These are phyloP conservation scores for Trametes polyzona DNA, from an alignment of 1,284 basidiomycete species.

Conservation along the genomic window DNA sequence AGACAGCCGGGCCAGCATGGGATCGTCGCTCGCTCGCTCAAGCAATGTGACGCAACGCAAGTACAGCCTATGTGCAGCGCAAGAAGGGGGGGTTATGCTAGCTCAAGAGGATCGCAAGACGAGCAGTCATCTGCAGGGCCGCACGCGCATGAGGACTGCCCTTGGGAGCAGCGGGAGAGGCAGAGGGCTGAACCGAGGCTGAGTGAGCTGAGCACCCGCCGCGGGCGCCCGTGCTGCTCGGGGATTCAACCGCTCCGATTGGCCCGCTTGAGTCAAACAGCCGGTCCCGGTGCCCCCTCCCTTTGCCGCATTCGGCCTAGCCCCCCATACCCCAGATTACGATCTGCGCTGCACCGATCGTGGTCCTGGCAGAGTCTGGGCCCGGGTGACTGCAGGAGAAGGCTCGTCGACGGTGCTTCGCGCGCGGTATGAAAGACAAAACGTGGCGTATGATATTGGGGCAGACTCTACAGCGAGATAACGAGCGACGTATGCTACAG, in stretches of 20 bases:
- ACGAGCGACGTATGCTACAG: conserved; percentile 20
- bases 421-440: not conserved
- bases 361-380: not conserved
- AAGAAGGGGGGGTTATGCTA: conserved; percentile 5
- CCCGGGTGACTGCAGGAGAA: not conserved
- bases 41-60: not conserved
- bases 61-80: not conserved
- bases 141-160: conserved; percentile 20
- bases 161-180: conserved; percentile 12
- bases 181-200: not conserved
- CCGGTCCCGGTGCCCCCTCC: conserved; percentile 16
- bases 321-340: conserved; percentile 20
- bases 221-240: not conserved
- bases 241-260: conserved; percentile 10
- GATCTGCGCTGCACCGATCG: conserved; percentile 22
- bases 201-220: not conserved
- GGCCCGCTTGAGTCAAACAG: conserved; percentile 13
- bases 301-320: not conserved
- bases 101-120: conserved; percentile 14
- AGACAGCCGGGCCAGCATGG: conserved; percentile 22
- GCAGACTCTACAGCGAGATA: conserved; percentile 6
- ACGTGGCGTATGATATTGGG: conserved; percentile 7
- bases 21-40: not conserved
- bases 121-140: conserved; percentile 23
- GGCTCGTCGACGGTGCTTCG: not conserved